Evolutionary conservation across 2,329 filamentous ascomycete genomes (phyloP).

Genomic region (Podosphaera fusca): DNA sequence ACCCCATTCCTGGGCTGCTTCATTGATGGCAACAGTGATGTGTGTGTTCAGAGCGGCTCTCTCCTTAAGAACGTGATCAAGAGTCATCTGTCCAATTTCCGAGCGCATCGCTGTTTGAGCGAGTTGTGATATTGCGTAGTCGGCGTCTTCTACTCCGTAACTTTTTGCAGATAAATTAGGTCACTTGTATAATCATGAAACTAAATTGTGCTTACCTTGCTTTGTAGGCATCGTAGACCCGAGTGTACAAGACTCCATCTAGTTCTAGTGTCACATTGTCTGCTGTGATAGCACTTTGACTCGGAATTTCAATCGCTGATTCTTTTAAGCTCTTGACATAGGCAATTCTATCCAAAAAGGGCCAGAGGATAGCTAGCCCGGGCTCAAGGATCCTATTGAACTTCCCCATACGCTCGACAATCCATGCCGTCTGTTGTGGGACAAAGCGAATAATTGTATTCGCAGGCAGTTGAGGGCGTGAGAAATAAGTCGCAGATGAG

Average conservation of each 20-base stretch:
- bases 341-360: conserved; percentile 83
- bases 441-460: conserved; percentile 94
- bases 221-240: conserved; percentile 96
- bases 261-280: conserved; percentile 96
- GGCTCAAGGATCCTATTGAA: conserved; percentile 86
- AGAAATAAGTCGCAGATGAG: conserved; percentile 51
- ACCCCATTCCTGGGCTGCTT: conserved; percentile 90
- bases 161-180: conserved; percentile 21
- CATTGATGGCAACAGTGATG: conserved; percentile 97
- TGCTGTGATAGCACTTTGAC: conserved; percentile 90
- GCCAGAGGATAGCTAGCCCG: conserved; percentile 68
- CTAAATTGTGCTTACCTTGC: conserved; percentile 41
- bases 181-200: background rate
- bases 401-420: conserved; percentile 97
- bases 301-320: conserved; percentile 85
- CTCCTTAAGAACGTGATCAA: conserved; percentile 96
- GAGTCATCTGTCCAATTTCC: conserved; percentile 86
- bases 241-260: conserved; percentile 84
- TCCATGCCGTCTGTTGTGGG: conserved; percentile 98
- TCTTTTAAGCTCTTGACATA: conserved; percentile 98
- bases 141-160: conserved; percentile 94
- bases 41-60: conserved; percentile 89
- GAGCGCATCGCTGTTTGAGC: conserved; percentile 98
- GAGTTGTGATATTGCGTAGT: conserved; percentile 94
- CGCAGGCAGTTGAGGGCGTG: conserved; percentile 50